These are phyloP conservation scores for Arbutus unedo DNA, from an alignment of 148 eudicot genomes.

Conservation along the genomic window DNA sequence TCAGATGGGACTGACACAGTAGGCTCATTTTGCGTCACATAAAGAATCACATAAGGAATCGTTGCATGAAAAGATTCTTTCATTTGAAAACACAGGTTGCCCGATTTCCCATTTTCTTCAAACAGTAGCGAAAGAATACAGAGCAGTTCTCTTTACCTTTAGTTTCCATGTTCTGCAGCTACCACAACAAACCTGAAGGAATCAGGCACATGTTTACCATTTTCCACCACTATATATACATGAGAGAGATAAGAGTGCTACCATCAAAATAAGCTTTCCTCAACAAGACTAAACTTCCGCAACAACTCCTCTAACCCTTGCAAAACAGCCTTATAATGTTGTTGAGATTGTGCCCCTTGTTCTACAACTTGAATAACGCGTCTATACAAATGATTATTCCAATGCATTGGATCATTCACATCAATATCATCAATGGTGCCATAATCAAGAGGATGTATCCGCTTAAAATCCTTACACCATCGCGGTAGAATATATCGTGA, in stretches of 20 bases:
- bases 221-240: not conserved
- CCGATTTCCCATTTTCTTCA: not conserved
- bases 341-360: conserved; percentile 32
- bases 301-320: conserved; percentile 25
- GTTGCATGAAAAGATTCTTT: too few relatives aligned
- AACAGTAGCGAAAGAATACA: not conserved
- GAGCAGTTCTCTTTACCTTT: not conserved
- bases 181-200: not conserved
- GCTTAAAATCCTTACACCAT: conserved; percentile 33
- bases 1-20: too few relatives aligned
- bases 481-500: conserved; percentile 31
- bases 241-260: not conserved
- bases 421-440: conserved; percentile 11
- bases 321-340: conserved; percentile 28
- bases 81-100: not conserved
- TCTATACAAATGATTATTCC: conserved; percentile 25
- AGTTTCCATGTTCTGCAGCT: not conserved
- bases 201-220: not conserved
- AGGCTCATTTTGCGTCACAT: too few relatives aligned
- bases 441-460: conserved; percentile 16
- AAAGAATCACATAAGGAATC: too few relatives aligned
- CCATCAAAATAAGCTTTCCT: conserved; percentile 20
- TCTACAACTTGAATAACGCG: conserved; percentile 27
- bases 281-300: conserved; percentile 21
- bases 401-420: conserved; percentile 20